phyloP scores from a whole-genome alignment of 164 flowering plant genomes.

The Chloranthus sessilifolius region DNA sequence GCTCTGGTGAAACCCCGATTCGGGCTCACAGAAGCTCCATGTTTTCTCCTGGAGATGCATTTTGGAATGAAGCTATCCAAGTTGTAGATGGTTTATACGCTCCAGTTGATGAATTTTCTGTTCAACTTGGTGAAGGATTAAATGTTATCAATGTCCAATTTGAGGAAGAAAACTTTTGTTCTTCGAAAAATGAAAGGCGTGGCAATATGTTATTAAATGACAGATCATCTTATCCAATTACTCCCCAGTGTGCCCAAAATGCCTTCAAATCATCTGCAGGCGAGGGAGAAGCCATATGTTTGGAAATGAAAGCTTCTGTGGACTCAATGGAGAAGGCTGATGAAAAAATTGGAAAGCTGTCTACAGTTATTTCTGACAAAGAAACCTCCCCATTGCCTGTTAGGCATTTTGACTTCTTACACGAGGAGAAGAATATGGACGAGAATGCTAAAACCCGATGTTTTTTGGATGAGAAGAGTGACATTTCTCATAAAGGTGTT shows the following conservation, averaged over 20 bases:
- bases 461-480: conserved; percentile 9
- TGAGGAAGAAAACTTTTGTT: conserved; percentile 9
- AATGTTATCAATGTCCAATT: conserved; percentile 13
- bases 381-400: conserved; percentile 72
- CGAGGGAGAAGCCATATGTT: conserved; percentile 11
- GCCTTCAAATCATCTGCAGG: conserved; percentile 16
- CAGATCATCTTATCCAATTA: too few species aligned
- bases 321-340: conserved; percentile 18
- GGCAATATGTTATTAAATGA: too few species aligned
- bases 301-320: conserved; percentile 19
- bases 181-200: conserved; percentile 13
- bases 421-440: conserved; percentile 46
- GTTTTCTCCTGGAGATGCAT: conserved; percentile 93
- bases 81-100: conserved; percentile 67
- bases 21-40: conserved; percentile 58
- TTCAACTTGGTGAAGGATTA: conserved; percentile 18
- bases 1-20: conserved; percentile 48
- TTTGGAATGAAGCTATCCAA: conserved; percentile 91
- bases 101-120: conserved; percentile 23
- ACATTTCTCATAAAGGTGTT: conserved; percentile 4
- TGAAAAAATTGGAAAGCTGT: conserved; percentile 9
- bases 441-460: conserved; percentile 10
- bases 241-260: conserved; percentile 7
- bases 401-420: conserved; percentile 76
- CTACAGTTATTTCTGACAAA: conserved; percentile 17